Base-by-base conservation (phyloP, 495 filamentous ascomycete genomes). In the Aspergillus heteromorphus region DNA sequence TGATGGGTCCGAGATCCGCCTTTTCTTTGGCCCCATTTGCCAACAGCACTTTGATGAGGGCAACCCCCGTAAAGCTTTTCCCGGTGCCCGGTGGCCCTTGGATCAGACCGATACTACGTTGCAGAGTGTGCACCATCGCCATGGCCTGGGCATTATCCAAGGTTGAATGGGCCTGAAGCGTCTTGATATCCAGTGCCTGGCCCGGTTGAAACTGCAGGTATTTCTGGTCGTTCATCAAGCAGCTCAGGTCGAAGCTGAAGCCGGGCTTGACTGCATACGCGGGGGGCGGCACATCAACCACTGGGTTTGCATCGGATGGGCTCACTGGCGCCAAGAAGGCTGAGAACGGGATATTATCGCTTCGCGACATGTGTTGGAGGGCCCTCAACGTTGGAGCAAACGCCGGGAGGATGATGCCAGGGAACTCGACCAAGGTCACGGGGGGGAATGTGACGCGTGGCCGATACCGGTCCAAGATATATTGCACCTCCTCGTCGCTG, bases 71-170 rank as follows among this genome's bases (percentile, higher is more conserved):
- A 53, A 76, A 87, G 49, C 74, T 80, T 64, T 95, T 93, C 4
- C 89, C 89, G 2, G 88, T 92, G 0, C 89, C 89, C 4, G 89
- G 89, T 0, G 89, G 89, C 0, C 89, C 89, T 73, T 93, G 87
- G 27, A 92, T 87, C 0, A 91, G 69, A 6, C 81, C 81, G 19
- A 90, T 56, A 4, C 69, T 68, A 3, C 77, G 73, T 1, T 72
- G 76, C 3, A 95, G 69, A 14, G 81, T 72, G 23, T 75, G 62
- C 2, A 87, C 61, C 14, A 89, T 64, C 4, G 84, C 81, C 0
- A 62, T 40, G 13, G 77, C 76, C 62, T 95, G 86, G 0, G 73
- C 76, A 21, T 73, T 56, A 54, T 89, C 86, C 1, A 87, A 77
- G 4, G 63, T 74, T 1, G 82, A 77, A 38, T 66, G 55, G 3